Conservation (phyloP, 768 basidiomycete species). For the Lactarius hengduanensis region DNA sequence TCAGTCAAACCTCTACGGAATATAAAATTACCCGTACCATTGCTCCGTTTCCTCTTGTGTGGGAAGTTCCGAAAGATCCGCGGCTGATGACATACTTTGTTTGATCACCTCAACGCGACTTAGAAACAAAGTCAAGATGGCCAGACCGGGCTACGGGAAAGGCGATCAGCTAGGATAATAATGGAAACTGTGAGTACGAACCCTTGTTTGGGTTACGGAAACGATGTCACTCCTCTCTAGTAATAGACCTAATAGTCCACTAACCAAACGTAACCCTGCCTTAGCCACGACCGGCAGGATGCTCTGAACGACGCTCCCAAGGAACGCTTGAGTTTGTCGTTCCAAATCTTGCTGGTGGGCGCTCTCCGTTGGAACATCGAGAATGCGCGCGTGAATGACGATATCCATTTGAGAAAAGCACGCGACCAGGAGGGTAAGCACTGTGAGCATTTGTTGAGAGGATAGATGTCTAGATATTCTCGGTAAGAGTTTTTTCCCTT, state of each 20-base stretch:
- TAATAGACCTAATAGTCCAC: slow-evolving; percentile 81
- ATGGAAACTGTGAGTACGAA: slow-evolving; percentile 39
- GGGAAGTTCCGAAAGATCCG: slow-evolving; percentile 55
- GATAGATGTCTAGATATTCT: slow-evolving; percentile 83
- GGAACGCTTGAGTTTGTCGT: slow-evolving; percentile 86
- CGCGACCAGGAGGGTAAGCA: slow-evolving; percentile 88
- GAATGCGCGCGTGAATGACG: slow-evolving; percentile 68
- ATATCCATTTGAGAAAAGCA: slow-evolving; percentile 96
- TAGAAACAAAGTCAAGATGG: slow-evolving; percentile 85
- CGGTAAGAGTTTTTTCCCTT: slow-evolving; percentile 91
- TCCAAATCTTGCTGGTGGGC: slow-evolving; percentile 68
- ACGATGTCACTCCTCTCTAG: slow-evolving; percentile 76
- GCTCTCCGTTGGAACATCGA: slow-evolving; percentile 66
- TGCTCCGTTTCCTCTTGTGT: slow-evolving; percentile 75
- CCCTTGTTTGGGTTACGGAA: slow-evolving; percentile 74
- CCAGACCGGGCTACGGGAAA: slow-evolving; percentile 74
- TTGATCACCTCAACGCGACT: slow-evolving; percentile 93
- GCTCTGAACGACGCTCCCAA: slow-evolving; percentile 82
- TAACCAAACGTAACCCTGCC: slow-evolving; percentile 77
- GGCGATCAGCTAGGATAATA: slow-evolving; percentile 16
- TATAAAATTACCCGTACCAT: slow-evolving; percentile 48
- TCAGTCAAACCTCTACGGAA: slow-evolving; percentile 16
- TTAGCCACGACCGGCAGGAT: slow-evolving; percentile 79
- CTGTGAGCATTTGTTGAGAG: slow-evolving; percentile 74
- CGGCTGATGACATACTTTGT: slow-evolving; percentile 55